A percentile compares a stretch with the other conserved stretches of the same genome.
Conservation (phyloP, 345 rosid genomes). For the Psidium friedrichsthalianum region DNA sequence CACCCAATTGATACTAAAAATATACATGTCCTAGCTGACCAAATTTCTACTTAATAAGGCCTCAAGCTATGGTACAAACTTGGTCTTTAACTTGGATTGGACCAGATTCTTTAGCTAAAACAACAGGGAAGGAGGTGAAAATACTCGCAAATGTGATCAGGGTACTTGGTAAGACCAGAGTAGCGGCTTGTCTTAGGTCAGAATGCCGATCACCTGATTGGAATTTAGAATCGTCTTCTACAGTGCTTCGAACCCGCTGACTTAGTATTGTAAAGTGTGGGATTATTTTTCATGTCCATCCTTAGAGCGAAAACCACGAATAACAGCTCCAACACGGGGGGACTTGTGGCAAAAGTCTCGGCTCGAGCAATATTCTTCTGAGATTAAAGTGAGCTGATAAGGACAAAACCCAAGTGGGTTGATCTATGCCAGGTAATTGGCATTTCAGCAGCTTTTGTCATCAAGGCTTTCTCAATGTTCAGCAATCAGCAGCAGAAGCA, state of each 20-base stretch:
- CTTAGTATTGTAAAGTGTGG: no score
- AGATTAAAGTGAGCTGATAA: neutral
- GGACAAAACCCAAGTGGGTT: neutral
- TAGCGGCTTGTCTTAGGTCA: neutral
- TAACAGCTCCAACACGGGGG: neutral
- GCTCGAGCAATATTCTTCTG: neutral
- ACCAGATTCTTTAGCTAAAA: neutral
- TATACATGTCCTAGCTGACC: neutral
- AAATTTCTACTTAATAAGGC: neutral
- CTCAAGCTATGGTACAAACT: neutral
- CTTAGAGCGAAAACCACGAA: neutral
- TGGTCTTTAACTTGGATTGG: neutral
- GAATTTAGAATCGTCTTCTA: neutral
- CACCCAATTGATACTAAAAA: neutral
- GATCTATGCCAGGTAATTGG: neutral
- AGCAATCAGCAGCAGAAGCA: neutral
- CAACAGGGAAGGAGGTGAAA: neutral
- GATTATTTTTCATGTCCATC: neutral
- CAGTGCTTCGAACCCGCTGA: neutral
- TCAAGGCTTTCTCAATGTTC: neutral
- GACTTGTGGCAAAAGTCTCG: neutral
- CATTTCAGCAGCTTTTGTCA: neutral
- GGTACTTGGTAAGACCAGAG: neutral
- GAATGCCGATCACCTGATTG: neutral
- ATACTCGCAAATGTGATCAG: neutral